Base-by-base conservation (phyloP, 1,139 yeast genomes). In the Magnusiomyces sp. region DNA sequence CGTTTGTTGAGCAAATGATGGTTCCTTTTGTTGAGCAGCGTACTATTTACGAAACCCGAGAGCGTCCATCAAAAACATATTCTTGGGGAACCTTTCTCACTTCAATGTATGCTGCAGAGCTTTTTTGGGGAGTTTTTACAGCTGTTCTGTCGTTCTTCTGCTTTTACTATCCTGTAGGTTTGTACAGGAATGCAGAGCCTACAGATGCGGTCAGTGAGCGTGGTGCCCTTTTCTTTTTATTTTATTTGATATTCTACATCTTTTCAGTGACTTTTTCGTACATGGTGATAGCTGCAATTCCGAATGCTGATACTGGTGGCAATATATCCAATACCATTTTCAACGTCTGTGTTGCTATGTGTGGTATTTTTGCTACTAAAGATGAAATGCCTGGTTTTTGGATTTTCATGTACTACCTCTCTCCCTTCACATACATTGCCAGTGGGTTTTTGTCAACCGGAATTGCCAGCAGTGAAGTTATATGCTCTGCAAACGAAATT, bases 161-260 rank as follows among this genome's bases (percentile, higher is more conserved):
- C 54, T 86, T 86, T 81, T 88, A 86, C 67, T 88, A 84, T 62
- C 94, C 95, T 6, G 78, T 85, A 55, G 95, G 94, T 1, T 57
- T 66, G 40, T 64, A 64, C 56, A 53, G 57, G 46, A 62, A 65
- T 49, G 69, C 71, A 13, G 49, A 51, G 9, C 53, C 52, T 20
- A 81, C 88, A 34, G 79, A 78, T 50, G 66, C 71, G 47, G 66
- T 71, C 46, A 71, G 72, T 47, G 73, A 71, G 51, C 73, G 92
- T 65, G 92, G 92, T 58, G 89, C 79, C 4, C 68, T 81, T 58
- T 74, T 79, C 64, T 84, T 86, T 82, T 68, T 85, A 60, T 70
- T 73, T 49, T 59, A 78, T 19, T 67, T 74, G 52, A 67, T 75
- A 2, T 83, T 79, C 71, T 81, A 69, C 62, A 71, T 83, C 39